A percentile compares a stretch with the other conserved stretches of the same genome.
These are phyloP conservation scores for Solanum aculeatissimum DNA, from an alignment of 305 asterid genomes.

Conservation along the genomic window DNA sequence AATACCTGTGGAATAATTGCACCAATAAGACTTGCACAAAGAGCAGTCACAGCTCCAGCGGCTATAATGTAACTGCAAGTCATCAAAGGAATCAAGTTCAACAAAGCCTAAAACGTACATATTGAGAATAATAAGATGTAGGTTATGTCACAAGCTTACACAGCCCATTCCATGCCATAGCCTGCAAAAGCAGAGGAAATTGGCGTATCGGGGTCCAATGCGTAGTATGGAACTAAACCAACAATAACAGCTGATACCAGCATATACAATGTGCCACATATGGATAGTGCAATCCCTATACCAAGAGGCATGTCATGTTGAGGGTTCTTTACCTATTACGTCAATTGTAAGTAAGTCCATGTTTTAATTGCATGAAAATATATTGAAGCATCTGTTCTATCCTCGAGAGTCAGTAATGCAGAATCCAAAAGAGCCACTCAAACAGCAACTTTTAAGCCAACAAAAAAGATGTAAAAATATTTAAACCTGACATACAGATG, in stretches of 20 bases:
- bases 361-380: background rate
- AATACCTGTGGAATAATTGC: slow-evolving; percentile 28
- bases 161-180: slow-evolving; percentile 27
- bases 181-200: slow-evolving; percentile 21
- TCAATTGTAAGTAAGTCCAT: background rate
- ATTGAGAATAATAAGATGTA: background rate
- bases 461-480: background rate
- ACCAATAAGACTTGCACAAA: slow-evolving; percentile 31
- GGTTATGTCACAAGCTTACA: slow-evolving; percentile 7
- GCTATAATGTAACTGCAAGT: slow-evolving; percentile 22
- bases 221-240: slow-evolving; percentile 22
- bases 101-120: background rate
- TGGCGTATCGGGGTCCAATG: slow-evolving; percentile 24
- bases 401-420: background rate
- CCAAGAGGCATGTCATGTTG: slow-evolving; percentile 22
- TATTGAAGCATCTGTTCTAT: background rate
- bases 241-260: slow-evolving; percentile 20
- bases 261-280: slow-evolving; percentile 16
- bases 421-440: background rate
- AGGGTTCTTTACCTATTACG: slow-evolving; percentile 12
- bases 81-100: background rate
- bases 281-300: slow-evolving; percentile 15
- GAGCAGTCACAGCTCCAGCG: slow-evolving; percentile 26
- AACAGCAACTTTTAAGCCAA: background rate
- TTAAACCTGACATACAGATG: background rate